Base-by-base conservation (phyloP, 805 yeast species). In the Cyberlindnera galapagoensis region DNA sequence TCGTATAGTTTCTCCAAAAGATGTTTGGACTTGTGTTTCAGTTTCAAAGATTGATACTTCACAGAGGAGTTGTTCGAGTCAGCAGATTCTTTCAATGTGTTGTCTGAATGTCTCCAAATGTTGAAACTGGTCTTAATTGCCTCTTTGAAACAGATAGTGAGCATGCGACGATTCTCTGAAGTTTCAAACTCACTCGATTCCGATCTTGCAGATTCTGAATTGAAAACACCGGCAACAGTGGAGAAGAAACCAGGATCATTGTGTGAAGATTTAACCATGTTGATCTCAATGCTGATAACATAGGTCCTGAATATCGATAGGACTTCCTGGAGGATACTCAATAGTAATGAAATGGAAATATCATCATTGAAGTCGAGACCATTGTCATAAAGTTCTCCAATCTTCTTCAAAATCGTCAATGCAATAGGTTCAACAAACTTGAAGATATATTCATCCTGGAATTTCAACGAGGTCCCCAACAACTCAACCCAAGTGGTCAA, bases 161-260 rank as follows among this genome's bases (percentile, higher is more conserved):
- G 25, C 21, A 42, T 38, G 9, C 33, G 39, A 20, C 55, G 47
- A 14, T 38, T 37, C 21, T 40, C 42, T 4, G 35, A 27, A 14
- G 26, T n/a, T 8, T 34, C 30, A 2, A 10, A 17, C 17, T 33
- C 38, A n/a, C 19, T 34, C 10, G 36, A 24, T 3, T 10, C 13
- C n/a, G 32, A 26, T 29, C 21, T 38, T 2, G 14, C 21, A 1
- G 83, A 65, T 41, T 83, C 94, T 10, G 76, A 72, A 34, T 74
- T 80, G 48, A 83, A 80, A 0, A 83, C 94, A 2, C 92, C 92
- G 40, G 80, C 82, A 33, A 83, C 80, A 33, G 80, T 80, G 30
- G 57, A 62, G 26, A 52, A 50, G 31, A 50, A 49, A 34, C 46
- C 82, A 64, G 56, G 79, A 71, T 14, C 85, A 73, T 16, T 69